Evolutionary conservation across 306 rosid species (phyloP).

Genomic region (Castanospermum australe): DNA sequence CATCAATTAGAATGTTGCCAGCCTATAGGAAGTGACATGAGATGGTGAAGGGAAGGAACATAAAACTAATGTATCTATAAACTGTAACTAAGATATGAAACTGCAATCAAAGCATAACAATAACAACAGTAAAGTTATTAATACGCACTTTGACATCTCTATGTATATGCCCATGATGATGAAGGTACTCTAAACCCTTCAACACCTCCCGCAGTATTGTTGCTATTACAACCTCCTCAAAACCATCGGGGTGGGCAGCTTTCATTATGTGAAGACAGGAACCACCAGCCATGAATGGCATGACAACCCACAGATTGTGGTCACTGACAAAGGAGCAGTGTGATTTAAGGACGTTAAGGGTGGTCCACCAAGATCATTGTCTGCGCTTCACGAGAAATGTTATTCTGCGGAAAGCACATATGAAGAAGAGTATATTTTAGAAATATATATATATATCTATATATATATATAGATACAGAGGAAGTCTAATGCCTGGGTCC

Average conservation of each 20-base stretch:
- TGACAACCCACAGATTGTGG: slow-evolving; percentile 90
- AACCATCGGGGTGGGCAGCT: slow-evolving; percentile 84
- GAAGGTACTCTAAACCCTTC: slow-evolving; percentile 88
- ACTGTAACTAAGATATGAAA: not conserved
- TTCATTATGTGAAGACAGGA: slow-evolving; percentile 93
- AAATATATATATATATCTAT: too few species aligned
- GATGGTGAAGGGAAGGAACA: not conserved
- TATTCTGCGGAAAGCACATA: slow-evolving; percentile 48
- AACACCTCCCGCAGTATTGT: slow-evolving; percentile 74
- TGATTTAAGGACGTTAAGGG: slow-evolving; percentile 85
- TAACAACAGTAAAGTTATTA: not conserved
- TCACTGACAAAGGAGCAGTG: slow-evolving; percentile 92
- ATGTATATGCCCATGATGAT: slow-evolving; percentile 91
- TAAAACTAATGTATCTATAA: not conserved
- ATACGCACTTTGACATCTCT: slow-evolving; percentile 80
- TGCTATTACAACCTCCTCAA: slow-evolving; percentile 81
- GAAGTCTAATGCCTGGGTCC: too few species aligned
- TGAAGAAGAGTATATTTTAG: not conserved
- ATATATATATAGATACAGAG: too few species aligned
- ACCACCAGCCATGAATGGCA: slow-evolving; percentile 95
- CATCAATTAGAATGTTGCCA: slow-evolving; percentile 83
- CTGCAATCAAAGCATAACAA: not conserved
- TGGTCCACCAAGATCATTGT: slow-evolving; percentile 92
- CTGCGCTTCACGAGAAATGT: slow-evolving; percentile 83
- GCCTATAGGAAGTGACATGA: slow-evolving; percentile 40